Evolutionary conservation across 345 rosid genomes (phyloP), one percentile per base, ranked within the genome.

Genomic region (Rhodomyrtus tomentosa): DNA sequence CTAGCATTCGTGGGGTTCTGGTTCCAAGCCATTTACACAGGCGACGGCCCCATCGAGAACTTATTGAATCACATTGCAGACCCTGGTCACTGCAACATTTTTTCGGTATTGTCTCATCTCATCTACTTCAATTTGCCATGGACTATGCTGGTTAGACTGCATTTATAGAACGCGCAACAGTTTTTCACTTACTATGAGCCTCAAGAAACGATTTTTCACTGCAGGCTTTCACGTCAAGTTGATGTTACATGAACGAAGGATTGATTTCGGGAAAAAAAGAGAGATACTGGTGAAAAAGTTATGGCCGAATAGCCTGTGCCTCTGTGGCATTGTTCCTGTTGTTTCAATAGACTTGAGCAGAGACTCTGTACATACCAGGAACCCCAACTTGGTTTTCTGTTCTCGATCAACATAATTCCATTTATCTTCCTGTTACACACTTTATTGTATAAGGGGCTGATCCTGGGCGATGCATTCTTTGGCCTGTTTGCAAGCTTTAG

Each of bases 11-110:
- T 94, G 51, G 99, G 98, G 13, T 94, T 96, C 82, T 92, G 93
- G 89, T 96, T 96, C 87, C 98, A 96, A 90, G 97, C 98, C 59
- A 89, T 88, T 52, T 96, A 96, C 80, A 91, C 94, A 5, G 94
- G 97, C 21, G 90, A 92, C 85, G 95, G 86, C 42, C 98, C 98
- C 9, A 81, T 94, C 55, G 95, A 94, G 56, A 96, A 96, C 87
- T 90, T 96, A 85, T 87, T 89, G 91, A 93, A 94, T 80, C 99
- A 95, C 91, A n/a, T 96, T 56, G 98, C 98, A 13, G 99, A 96
- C 87, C 99, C 99, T 81, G 98, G 99, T 85, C 99, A 96, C 80
- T 91, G 95, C 92, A 96, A 95, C 85, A 82, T 96, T 80, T 96
- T 96, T 85, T 95, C 98, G 72, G 98, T 96, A 94, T 81, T 85